Percentiles rank a stretch among this genome's conserved stretches.
Conservation (phyloP, 306 rosid species). For the Delonix regia region DNA sequence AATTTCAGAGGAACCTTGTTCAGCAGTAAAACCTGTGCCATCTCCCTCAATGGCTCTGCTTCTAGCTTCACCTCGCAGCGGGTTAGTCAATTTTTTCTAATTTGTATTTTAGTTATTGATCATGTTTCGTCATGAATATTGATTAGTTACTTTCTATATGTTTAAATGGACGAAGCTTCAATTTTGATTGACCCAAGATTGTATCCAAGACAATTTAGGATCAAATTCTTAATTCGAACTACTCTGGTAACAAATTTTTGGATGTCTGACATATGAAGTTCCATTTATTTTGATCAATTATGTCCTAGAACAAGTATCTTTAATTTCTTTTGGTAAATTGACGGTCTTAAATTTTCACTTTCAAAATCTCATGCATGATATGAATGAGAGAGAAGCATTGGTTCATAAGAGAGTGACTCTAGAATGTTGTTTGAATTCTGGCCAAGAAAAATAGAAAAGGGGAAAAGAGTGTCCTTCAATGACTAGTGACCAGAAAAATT, state of each 20-base stretch:
- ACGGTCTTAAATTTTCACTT: not conserved
- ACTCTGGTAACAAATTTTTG: not conserved
- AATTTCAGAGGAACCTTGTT: slow-evolving; percentile 23
- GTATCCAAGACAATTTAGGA: not conserved
- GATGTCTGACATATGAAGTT: not conserved
- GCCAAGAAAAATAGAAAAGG: not conserved
- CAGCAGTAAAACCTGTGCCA: slow-evolving; percentile 43
- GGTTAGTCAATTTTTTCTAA: slow-evolving; percentile 38
- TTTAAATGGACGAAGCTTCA: not conserved
- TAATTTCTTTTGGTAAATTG: not conserved
- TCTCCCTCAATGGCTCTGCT: slow-evolving; percentile 48
- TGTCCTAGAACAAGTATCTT: not conserved
- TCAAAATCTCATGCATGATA: not conserved
- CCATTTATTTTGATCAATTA: not conserved
- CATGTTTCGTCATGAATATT: not conserved
- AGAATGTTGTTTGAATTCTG: not conserved
- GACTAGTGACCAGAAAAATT: not conserved
- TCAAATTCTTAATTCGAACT: not conserved
- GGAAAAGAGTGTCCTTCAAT: not conserved
- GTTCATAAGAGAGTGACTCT: not conserved
- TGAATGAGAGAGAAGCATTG: not conserved
- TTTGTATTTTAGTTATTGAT: not conserved
- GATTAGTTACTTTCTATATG: not conserved
- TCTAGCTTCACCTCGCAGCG: slow-evolving; percentile 38
- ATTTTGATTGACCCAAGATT: not conserved